phyloP scores from a whole-genome alignment of 129 eudicot genomes.

The Escallonia herrerae region DNA sequence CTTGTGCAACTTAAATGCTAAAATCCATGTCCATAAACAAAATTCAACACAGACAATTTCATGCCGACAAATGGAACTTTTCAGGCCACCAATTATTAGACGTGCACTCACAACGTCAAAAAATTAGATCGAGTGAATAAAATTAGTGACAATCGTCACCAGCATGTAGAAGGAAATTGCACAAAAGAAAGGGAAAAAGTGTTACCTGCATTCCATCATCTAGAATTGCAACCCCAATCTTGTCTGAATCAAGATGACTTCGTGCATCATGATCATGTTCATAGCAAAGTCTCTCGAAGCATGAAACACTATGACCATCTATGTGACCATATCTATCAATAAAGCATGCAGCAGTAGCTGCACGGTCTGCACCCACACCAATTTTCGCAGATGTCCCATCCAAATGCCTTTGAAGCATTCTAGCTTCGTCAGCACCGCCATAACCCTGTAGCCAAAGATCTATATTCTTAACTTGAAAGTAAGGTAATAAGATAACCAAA shows the following conservation, averaged over 20 bases:
- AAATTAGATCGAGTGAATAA: too few species aligned
- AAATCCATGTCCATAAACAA: background rate
- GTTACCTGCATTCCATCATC: constrained; percentile 98
- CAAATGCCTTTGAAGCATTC: constrained; percentile 78
- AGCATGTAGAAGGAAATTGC: too few species aligned
- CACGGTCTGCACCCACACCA: constrained; percentile 80
- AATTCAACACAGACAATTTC: background rate
- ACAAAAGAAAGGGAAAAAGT: background rate
- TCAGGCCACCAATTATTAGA: too few species aligned
- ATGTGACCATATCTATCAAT: constrained; percentile 39
- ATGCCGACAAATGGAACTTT: too few species aligned
- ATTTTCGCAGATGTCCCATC: constrained; percentile 47
- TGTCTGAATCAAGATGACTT: constrained; percentile 19
- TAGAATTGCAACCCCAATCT: constrained; percentile 56
- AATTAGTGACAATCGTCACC: too few species aligned
- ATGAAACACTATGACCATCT: constrained; percentile 8
- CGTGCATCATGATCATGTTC: background rate
- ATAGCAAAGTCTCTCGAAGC: constrained; percentile 20
- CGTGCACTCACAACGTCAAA: too few species aligned
- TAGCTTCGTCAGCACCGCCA: constrained; percentile 91
- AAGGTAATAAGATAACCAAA: background rate
- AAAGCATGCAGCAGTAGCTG: constrained; percentile 44
- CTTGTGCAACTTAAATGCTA: too few species aligned
- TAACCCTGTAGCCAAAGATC: constrained; percentile 58
- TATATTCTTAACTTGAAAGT: background rate